phyloP scores from a whole-genome alignment of 2,329 filamentous ascomycete genomes.

The Hymenoscyphus fructigenus region DNA sequence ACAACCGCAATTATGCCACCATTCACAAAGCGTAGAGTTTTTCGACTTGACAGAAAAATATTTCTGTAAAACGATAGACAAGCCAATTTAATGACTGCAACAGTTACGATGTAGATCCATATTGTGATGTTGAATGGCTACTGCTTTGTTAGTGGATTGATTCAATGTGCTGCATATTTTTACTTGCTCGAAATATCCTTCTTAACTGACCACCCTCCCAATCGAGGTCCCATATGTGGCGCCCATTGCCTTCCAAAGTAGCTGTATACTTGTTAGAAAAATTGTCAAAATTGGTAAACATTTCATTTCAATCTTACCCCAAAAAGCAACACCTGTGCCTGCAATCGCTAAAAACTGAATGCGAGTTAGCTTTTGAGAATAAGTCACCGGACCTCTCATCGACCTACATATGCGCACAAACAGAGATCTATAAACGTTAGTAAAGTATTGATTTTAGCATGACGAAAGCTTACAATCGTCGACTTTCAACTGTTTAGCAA shows the following conservation, averaged over 20 bases:
- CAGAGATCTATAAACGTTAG: conserved; percentile 1
- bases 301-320: not conserved
- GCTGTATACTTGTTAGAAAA: not conserved
- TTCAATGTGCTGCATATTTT: not conserved
- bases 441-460: not conserved
- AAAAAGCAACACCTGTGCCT: not conserved
- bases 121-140: not conserved
- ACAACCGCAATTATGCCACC: not conserved
- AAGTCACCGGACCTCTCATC: not conserved
- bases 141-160: not conserved
- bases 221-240: not conserved
- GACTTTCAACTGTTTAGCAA: not conserved
- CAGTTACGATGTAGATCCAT: not conserved
- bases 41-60: not conserved
- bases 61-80: conserved; percentile 4
- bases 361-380: not conserved
- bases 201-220: not conserved
- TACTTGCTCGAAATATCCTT: not conserved
- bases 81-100: not conserved
- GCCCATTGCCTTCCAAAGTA: not conserved
- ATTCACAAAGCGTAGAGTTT: not conserved
- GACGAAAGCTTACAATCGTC: not conserved
- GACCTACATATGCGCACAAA: not conserved
- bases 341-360: not conserved
- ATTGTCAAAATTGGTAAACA: not conserved